These are phyloP conservation scores for Gardenia jasminoides DNA, from an alignment of 257 asterid genomes.

Conservation along the genomic window DNA sequence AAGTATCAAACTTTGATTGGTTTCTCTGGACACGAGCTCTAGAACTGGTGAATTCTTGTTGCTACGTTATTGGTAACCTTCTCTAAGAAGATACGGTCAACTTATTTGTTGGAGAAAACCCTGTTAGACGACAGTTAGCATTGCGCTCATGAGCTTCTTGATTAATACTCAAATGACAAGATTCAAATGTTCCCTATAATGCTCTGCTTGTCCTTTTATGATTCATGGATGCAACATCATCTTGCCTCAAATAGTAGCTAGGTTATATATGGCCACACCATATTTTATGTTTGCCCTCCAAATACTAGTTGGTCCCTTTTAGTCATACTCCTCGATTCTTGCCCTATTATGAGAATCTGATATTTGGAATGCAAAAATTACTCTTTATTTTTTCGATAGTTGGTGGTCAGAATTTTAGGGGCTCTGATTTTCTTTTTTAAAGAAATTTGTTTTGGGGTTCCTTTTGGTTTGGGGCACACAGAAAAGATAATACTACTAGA, in stretches of 20 bases:
- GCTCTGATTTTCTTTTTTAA: not conserved
- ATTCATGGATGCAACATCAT: not conserved
- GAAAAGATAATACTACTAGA: not conserved
- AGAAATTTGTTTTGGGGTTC: not conserved
- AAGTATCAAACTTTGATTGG: not conserved
- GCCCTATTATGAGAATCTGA: no score
- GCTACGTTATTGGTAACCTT: slow-evolving; percentile 1
- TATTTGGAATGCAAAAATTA: no score
- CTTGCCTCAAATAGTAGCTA: not conserved
- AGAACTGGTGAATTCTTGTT: not conserved
- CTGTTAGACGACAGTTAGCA: not conserved
- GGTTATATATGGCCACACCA: not conserved
- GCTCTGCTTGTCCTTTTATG: not conserved
- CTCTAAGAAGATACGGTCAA: not conserved
- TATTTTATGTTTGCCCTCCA: no score
- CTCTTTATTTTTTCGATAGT: no score
- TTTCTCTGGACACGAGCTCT: not conserved
- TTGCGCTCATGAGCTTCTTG: not conserved
- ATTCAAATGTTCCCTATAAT: not conserved
- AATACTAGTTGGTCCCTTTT: no score
- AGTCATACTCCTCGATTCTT: no score
- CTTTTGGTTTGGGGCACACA: not conserved
- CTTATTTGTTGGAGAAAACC: not conserved
- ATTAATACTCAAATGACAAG: not conserved
- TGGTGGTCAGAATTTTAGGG: not conserved